Evolutionary conservation across 179 eudicot genomes (phyloP), one percentile per base, ranked within the genome.

Genomic region (Heliamphora pulchella): DNA sequence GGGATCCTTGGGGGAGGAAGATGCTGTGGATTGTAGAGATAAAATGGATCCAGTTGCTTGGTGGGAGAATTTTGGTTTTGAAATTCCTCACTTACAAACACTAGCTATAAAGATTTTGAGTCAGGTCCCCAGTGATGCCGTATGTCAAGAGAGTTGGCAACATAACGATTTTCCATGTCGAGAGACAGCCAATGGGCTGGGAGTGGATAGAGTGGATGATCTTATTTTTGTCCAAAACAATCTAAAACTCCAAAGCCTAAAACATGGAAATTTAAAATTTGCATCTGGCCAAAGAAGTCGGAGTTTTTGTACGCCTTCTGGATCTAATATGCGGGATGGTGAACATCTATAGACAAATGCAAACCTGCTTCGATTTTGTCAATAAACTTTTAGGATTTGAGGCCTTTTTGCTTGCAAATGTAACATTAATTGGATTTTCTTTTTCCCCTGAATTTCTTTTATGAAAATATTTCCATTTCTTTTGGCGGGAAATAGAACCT

Each of bases 41-140:
- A 88, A 88, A 71, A 88, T 88, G 91, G 88, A 88, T 64, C 89
- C 85, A 6, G 88, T 88, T 66, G 83, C 89, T 9, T 88, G 89
- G 90, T 88, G 89, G 91, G 91, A 86, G 79, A 86, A 86, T 74
- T 88, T 88, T 63, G 89, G 88, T 46, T 88, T 85, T 78, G 91
- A 85, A 80, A 80, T 85, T 50, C 88, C 89, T 4, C 81, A 86
- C 10, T 74, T 88, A 43, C 90, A 88, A 78, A 80, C 81, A 43
- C 80, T 88, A 63, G 91, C 89, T 41, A 83, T 88, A 80, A 88
- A 80, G 75, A 76, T 86, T 10, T 59, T 86, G 80, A 81, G 86
- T 78, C 91, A 86, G 82, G 83, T 85, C 55, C 82, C 79, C 5
- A 85, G 87, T 47, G 88, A 82, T 3, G 74, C 84, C 1, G 67